Percentiles rank a stretch among this genome's conserved stretches.
Evolutionary conservation across 2,329 filamentous ascomycete genomes (phyloP).

Genomic region (Exutisphaerella laricina): DNA sequence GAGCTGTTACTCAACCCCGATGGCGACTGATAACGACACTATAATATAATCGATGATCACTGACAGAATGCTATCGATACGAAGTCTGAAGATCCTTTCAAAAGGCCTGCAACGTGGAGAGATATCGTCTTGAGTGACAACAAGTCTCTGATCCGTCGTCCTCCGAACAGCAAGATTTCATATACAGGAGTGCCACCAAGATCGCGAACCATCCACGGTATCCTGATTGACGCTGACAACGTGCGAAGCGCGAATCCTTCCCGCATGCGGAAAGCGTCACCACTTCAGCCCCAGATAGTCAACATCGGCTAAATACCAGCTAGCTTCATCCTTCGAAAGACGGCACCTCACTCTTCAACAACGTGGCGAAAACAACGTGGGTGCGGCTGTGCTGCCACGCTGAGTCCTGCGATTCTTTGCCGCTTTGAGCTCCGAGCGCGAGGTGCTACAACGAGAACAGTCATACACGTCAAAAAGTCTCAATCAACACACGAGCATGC

Average conservation of each 20-base stretch:
- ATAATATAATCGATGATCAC: too few relatives aligned
- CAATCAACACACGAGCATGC: conserved; percentile 19
- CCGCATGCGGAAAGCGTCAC: not conserved
- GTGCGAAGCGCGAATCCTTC: not conserved
- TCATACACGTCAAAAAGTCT: not conserved
- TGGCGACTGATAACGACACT: conserved; percentile 34
- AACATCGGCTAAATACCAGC: not conserved
- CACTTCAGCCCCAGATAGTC: not conserved
- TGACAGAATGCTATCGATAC: too few relatives aligned
- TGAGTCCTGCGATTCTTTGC: not conserved
- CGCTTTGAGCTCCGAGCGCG: not conserved
- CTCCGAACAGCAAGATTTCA: too few relatives aligned
- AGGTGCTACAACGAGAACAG: not conserved
- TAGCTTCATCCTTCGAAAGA: not conserved
- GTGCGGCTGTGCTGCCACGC: not conserved
- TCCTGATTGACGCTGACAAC: too few relatives aligned
- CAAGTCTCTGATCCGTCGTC: too few relatives aligned
- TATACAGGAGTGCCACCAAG: too few relatives aligned
- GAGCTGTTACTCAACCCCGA: conserved; percentile 27
- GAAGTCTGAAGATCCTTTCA: too few relatives aligned
- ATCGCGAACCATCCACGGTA: too few relatives aligned
- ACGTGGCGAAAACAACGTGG: too few relatives aligned
- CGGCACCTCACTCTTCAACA: not conserved
- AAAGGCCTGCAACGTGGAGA: too few relatives aligned
- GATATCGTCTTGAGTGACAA: too few relatives aligned